Evolutionary conservation across 2,329 filamentous ascomycete genomes (phyloP).

Genomic region (Fusarium redolens): DNA sequence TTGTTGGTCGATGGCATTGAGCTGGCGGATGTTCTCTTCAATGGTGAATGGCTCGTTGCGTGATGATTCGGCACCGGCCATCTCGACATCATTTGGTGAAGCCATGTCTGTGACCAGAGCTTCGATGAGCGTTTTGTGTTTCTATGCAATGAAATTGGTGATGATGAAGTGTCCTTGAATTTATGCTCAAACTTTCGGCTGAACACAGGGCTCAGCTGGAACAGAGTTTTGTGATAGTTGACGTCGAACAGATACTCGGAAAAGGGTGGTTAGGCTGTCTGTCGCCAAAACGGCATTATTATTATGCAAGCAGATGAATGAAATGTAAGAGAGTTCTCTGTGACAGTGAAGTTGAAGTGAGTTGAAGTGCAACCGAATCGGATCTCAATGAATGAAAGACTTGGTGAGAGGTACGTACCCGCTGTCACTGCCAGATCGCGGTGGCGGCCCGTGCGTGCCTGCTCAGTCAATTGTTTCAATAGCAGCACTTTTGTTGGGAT

Average conservation of each 20-base stretch:
- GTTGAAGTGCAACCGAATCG: background rate
- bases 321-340: background rate
- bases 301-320: background rate
- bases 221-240: background rate
- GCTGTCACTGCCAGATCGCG: background rate
- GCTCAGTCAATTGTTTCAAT: background rate
- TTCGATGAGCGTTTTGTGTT: background rate
- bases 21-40: slow-evolving; percentile 82
- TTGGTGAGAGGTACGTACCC: background rate
- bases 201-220: background rate
- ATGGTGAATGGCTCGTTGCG: slow-evolving; percentile 70
- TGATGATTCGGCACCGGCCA: slow-evolving; percentile 44
- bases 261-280: too few species aligned
- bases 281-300: background rate
- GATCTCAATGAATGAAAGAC: background rate
- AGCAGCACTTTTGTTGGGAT: background rate
- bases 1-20: slow-evolving; percentile 80
- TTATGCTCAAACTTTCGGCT: background rate
- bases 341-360: slow-evolving; percentile 3
- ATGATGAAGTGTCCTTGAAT: background rate
- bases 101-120: slow-evolving; percentile 41
- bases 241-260: background rate
- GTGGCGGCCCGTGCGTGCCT: background rate
- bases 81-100: slow-evolving; percentile 48
- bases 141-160: background rate